phyloP scores from a whole-genome alignment of 2,329 filamentous ascomycete species.

The Periconia macrospinosa region DNA sequence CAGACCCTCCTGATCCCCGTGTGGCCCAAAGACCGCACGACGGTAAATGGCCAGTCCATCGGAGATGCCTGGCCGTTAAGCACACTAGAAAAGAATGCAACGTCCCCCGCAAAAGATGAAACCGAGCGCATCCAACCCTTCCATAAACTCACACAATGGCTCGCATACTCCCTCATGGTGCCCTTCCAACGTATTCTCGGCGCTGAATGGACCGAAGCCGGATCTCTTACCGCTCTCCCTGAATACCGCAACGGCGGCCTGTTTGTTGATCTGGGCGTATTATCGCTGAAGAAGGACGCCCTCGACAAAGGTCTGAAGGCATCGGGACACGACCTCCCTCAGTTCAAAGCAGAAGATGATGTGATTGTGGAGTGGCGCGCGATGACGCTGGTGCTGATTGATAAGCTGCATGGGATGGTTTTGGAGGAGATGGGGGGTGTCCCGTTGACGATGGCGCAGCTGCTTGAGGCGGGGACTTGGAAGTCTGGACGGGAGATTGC shows the following conservation, averaged over 20 bases:
- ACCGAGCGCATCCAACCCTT: conserved; percentile 77
- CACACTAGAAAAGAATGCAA: conserved; percentile 68
- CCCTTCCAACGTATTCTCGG: conserved; percentile 80
- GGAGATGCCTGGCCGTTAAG: conserved; percentile 92
- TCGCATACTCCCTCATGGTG: conserved; percentile 89
- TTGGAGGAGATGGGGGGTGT: conserved; percentile 70
- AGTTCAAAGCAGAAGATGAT: conserved; percentile 71
- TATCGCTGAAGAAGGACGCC: conserved; percentile 71
- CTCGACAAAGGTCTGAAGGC: conserved; percentile 68
- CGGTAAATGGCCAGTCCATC: conserved; percentile 78
- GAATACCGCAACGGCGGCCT: conserved; percentile 93
- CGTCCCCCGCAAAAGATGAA: conserved; percentile 40
- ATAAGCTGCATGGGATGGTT: conserved; percentile 68
- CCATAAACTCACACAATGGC: conserved; percentile 89
- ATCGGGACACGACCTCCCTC: conserved; percentile 67
- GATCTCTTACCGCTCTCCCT: conserved; percentile 83
- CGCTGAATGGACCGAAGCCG: conserved; percentile 76
- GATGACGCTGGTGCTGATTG: conserved; percentile 71
- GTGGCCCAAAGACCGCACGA: conserved; percentile 84
- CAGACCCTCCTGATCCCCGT: conserved; percentile 83
- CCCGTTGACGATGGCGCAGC: conserved; percentile 74
- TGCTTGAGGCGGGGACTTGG: conserved; percentile 94
- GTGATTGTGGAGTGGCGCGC: conserved; percentile 78
- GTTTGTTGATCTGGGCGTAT: conserved; percentile 78
- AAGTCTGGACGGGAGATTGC: conserved; percentile 56